phyloP scores from a whole-genome alignment of 495 filamentous ascomycete species.

The Parachaetomium inaequale region DNA sequence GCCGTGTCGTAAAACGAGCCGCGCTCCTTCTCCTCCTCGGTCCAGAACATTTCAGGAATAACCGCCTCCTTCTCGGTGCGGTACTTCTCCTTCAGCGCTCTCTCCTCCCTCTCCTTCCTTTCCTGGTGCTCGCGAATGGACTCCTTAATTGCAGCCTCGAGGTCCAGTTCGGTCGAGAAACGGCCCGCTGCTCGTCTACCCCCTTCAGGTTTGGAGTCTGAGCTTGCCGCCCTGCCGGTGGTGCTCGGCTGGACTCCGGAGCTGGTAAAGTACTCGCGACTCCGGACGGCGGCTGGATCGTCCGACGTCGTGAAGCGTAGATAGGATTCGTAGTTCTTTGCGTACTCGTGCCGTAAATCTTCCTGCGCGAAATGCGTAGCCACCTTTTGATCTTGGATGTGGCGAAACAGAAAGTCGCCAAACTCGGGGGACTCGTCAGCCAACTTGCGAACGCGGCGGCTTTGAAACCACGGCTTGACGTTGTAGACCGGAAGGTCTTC shows the following conservation, averaged over 20 bases:
- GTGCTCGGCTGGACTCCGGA: conserved; percentile 23
- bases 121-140: conserved; percentile 74
- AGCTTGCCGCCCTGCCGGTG: conserved; percentile 35
- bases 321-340: conserved; percentile 44
- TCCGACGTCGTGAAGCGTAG: conserved; percentile 50
- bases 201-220: conserved; percentile 56
- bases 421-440: conserved; percentile 31
- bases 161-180: conserved; percentile 64
- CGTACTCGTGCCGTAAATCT: conserved; percentile 32
- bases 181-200: conserved; percentile 54
- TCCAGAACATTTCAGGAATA: conserved; percentile 73
- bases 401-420: conserved; percentile 33
- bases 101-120: conserved; percentile 64
- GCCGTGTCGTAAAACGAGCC: conserved; percentile 68
- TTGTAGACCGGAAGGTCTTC: conserved; percentile 44
- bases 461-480: conserved; percentile 43
- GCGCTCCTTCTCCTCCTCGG: conserved; percentile 43
- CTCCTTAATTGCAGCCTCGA: conserved; percentile 70
- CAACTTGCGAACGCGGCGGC: conserved; percentile 34
- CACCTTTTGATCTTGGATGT: conserved; percentile 25
- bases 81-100: conserved; percentile 65
- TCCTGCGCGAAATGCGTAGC: conserved; percentile 30
- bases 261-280: conserved; percentile 40
- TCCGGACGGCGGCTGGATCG: conserved; percentile 47
- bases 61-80: conserved; percentile 80